Conservation (phyloP, 495 filamentous ascomycete species). For the Tuber magnatum region DNA sequence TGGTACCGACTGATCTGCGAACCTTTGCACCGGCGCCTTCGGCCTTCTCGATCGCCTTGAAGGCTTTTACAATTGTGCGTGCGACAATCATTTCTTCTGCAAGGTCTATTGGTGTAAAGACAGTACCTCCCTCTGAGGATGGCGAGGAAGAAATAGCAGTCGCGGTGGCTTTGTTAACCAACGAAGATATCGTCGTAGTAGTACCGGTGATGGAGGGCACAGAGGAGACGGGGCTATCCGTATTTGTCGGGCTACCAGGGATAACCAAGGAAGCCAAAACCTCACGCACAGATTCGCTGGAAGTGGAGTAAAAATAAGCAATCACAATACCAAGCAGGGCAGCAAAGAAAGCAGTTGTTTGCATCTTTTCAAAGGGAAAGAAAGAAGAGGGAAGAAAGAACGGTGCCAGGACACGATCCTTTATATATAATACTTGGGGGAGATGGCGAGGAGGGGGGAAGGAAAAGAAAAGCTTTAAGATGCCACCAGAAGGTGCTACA, state of each 20-base stretch:
- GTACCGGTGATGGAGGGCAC: not conserved
- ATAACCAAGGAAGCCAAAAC: not conserved
- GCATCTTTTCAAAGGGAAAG: constrained; percentile 6
- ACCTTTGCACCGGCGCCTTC: constrained; percentile 88
- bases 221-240: not conserved
- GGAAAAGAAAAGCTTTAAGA: constrained; percentile 4
- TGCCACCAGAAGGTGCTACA: not conserved
- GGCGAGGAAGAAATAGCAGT: not conserved
- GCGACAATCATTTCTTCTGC: constrained; percentile 57
- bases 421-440: constrained; percentile 5
- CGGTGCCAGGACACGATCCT: not conserved
- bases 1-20: constrained; percentile 78
- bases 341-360: constrained; percentile 8
- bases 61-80: constrained; percentile 68
- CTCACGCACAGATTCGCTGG: not conserved
- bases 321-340: not conserved
- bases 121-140: not conserved
- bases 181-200: not conserved
- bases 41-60: constrained; percentile 76
- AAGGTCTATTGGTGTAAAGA: not conserved
- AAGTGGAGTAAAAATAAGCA: constrained; percentile 8
- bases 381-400: constrained; percentile 14
- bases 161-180: not conserved
- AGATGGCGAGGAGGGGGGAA: not conserved
- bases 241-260: not conserved